A percentile compares a stretch with the other conserved stretches of the same genome.
Conservation (phyloP, 345 rosid species). For the Kandelia obovata region DNA sequence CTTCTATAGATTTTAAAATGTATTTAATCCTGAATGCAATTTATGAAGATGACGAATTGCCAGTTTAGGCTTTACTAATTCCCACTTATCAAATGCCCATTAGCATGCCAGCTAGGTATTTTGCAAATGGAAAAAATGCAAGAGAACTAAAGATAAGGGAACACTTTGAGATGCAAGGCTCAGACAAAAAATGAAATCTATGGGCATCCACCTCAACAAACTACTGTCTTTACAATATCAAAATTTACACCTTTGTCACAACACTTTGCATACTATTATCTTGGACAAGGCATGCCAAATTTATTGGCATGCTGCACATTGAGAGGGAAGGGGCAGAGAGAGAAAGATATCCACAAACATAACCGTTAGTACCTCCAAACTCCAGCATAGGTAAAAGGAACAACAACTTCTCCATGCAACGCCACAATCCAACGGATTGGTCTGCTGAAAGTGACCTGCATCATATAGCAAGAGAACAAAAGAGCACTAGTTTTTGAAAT, state of each 20-base stretch:
- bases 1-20: background rate
- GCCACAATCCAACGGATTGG: slow-evolving; percentile 97
- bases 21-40: background rate
- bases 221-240: background rate
- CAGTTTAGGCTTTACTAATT: background rate
- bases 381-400: slow-evolving; percentile 87
- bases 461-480: slow-evolving; percentile 20
- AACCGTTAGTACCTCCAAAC: slow-evolving; percentile 56
- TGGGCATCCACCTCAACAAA: background rate
- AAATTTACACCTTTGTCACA: background rate
- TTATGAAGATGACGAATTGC: background rate
- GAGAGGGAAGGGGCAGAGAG: background rate
- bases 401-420: slow-evolving; percentile 72
- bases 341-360: slow-evolving; percentile 1
- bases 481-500: slow-evolving; percentile 2
- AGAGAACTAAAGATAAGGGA: background rate
- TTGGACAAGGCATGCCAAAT: background rate
- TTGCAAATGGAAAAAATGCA: background rate
- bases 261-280: background rate
- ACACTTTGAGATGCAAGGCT: background rate
- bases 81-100: background rate
- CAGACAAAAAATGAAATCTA: background rate
- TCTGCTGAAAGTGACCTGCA: slow-evolving; percentile 81
- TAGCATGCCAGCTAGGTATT: background rate
- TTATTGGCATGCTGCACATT: background rate